Base-by-base conservation (phyloP, 2,329 filamentous ascomycete species). In the Fusarium sp. region DNA sequence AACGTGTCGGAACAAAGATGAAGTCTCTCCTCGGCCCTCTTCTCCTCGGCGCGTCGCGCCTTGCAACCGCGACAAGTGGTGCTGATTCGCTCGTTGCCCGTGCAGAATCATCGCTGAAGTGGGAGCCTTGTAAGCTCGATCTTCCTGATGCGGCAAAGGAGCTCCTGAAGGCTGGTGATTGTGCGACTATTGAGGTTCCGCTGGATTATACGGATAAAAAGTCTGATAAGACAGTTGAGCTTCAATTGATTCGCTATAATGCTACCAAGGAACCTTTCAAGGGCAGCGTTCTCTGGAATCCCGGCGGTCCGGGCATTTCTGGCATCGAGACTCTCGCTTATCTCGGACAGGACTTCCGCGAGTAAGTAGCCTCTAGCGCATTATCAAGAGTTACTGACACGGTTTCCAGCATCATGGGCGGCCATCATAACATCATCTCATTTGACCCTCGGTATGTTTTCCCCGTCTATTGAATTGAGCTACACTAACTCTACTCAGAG, bases 211-310 rank as follows among this genome's bases (percentile, higher is more conserved):
- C 80, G 9, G 47, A 79, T 11, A 22, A 55, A 5, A 50, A 75
- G 17, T 79, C 74, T 7, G 76, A 73, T 20, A 69, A 79, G 58
- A 66, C 42, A 2, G 81, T 84, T 17, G 66, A 70, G 3, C 75
- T 85, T 17, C 75, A 81, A 22, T 70, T 85, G 6, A 48, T 82
- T 26, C 81, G 72, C 18, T 73, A 80, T 3, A 77, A 79, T 3
- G 81, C 83, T 5, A 58, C 75, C 5, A 75, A 77, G 12, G 55
- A 79, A 39, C 78, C 80, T 3, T 77, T 77, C 4, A 80, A 81
- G 30, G 82, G 83, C 8, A 83, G 79, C 63, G 81, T 85, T 30
- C 67, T 84, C 11, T 74, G 83, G 67, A 83, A 85, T 63, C 82
- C 83, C 42, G 82, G 82, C 11, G 82, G 82, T 0, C 82, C 82